These are phyloP conservation scores for Carex pumila DNA, from an alignment of 176 grass and related monocot species.

Conservation along the genomic window DNA sequence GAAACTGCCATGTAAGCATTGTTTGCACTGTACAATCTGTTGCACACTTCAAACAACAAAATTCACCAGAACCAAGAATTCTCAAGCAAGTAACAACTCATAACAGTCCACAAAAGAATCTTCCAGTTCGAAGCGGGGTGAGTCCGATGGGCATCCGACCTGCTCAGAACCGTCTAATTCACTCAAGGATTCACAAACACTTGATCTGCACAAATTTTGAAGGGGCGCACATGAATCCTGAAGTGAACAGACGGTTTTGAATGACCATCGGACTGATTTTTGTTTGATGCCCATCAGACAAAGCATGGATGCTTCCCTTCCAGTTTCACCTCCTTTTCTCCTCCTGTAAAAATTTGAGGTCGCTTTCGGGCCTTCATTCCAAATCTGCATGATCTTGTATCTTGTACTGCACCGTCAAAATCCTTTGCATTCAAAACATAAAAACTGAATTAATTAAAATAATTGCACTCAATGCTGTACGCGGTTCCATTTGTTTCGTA, in stretches of 20 bases:
- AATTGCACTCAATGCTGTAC: neutral
- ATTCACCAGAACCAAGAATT: neutral
- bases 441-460: constrained; percentile 2
- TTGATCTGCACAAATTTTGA: too few relatives aligned
- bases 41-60: neutral
- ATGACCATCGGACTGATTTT: too few relatives aligned
- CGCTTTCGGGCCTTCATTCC: constrained; percentile 48
- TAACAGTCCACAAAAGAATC: neutral
- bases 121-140: neutral
- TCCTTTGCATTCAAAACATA: constrained; percentile 43
- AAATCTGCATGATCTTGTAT: constrained; percentile 90
- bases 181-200: too few relatives aligned
- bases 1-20: neutral
- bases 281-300: too few relatives aligned
- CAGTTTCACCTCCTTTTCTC: neutral
- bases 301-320: neutral
- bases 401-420: constrained; percentile 52
- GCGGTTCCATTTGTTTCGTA: neutral
- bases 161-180: too few relatives aligned
- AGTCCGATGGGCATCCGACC: too few relatives aligned
- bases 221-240: too few relatives aligned
- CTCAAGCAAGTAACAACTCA: too few relatives aligned
- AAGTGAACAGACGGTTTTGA: too few relatives aligned
- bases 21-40: neutral
- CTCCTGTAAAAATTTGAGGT: constrained; percentile 28